phyloP scores from a whole-genome alignment of 352 stramenopile genomes.

The Pythium insidiosum region DNA sequence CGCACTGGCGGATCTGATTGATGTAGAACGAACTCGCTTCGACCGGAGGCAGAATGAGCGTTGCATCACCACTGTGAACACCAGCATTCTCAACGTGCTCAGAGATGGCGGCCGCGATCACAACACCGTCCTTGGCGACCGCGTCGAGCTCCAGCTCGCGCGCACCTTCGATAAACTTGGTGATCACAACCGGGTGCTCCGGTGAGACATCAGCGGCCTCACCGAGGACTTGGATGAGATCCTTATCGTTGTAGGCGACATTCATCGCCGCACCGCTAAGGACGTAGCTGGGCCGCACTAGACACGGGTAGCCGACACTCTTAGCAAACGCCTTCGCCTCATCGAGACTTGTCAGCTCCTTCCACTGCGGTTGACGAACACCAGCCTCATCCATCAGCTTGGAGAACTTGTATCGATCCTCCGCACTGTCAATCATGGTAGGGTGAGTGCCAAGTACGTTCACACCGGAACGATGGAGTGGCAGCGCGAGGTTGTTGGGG shows the following conservation, averaged over 20 bases:
- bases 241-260: constrained; percentile 86
- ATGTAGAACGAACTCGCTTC: constrained; percentile 60
- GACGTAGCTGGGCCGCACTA: constrained; percentile 96
- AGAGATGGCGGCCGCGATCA: too few species aligned
- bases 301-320: constrained; percentile 91
- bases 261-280: constrained; percentile 96
- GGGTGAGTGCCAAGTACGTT: constrained; percentile 95
- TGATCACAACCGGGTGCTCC: too few species aligned
- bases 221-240: constrained; percentile 76
- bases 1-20: constrained; percentile 45
- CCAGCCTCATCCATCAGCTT: constrained; percentile 93
- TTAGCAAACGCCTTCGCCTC: constrained; percentile 85
- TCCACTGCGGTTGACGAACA: constrained; percentile 94
- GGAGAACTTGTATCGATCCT: constrained; percentile 97
- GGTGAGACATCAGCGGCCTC: constrained; percentile 89
- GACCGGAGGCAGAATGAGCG: constrained; percentile 86
- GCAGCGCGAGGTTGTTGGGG: constrained; percentile 96
- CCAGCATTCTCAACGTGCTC: too few species aligned
- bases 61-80: constrained; percentile 91
- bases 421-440: constrained; percentile 94
- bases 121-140: too few species aligned
- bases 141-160: too few species aligned
- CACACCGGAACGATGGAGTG: constrained; percentile 88
- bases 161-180: too few species aligned
- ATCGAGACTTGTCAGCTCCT: constrained; percentile 82